A percentile compares a stretch with the other conserved stretches of the same genome.
These are phyloP conservation scores for Pinus taeda DNA, from an alignment of 75 land plant species.

Conservation along the genomic window DNA sequence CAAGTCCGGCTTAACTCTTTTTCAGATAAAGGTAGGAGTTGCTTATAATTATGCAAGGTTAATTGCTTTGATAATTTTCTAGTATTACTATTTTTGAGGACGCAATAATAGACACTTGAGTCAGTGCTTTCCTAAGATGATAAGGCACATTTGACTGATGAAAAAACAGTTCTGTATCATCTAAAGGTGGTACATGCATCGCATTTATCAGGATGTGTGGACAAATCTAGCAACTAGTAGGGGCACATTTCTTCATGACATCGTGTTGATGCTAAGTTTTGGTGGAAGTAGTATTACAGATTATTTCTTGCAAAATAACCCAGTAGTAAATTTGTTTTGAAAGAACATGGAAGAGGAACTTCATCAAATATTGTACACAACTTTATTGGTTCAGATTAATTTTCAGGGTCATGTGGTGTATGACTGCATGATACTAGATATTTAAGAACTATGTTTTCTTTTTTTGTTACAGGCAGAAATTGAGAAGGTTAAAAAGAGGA, in stretches of 20 bases:
- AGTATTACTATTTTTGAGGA: too few species aligned
- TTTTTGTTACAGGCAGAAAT: constrained; percentile 69
- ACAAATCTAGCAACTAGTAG: neutral
- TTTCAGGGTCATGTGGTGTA: neutral
- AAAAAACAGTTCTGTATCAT: neutral
- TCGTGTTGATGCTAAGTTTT: neutral
- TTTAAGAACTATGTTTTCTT: neutral
- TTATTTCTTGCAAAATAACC: neutral
- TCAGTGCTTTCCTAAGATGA: too few species aligned
- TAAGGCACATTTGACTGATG: neutral
- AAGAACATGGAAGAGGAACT: neutral
- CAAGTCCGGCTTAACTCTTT: too few species aligned
- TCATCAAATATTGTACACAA: neutral
- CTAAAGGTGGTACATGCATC: neutral
- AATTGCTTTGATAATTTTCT: too few species aligned
- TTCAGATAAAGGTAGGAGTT: too few species aligned
- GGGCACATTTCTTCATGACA: neutral
- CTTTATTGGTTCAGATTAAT: neutral
- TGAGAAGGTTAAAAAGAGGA: constrained; percentile 97
- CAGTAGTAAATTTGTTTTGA: neutral
- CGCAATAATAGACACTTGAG: too few species aligned
- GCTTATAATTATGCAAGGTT: too few species aligned
- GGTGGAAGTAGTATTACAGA: neutral
- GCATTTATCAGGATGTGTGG: too few species aligned
- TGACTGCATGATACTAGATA: neutral